Evolutionary conservation across 2,329 filamentous ascomycete genomes (phyloP).

Genomic region (Claviceps purpurea): DNA sequence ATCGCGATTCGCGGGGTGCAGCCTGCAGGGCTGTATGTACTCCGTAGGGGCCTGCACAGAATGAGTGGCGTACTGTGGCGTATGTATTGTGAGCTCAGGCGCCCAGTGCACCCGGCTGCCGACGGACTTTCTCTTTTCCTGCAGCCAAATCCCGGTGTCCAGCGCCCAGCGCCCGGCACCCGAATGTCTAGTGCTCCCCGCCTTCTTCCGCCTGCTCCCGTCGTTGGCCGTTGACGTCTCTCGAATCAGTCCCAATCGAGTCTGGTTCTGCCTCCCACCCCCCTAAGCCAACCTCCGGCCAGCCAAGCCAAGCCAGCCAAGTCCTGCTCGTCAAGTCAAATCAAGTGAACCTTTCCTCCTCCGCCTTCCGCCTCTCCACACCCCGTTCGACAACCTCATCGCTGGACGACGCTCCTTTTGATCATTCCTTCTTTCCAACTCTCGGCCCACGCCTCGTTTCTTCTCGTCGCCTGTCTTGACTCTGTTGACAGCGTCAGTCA

Average conservation of each 20-base stretch:
- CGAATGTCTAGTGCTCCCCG: not conserved
- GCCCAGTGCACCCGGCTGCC: not conserved
- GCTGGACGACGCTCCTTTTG: slow-evolving; percentile 13
- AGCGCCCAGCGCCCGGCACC: not conserved
- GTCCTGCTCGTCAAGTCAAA: no score
- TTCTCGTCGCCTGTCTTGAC: slow-evolving; percentile 3
- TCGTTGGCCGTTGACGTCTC: no score
- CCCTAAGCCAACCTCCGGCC: not conserved
- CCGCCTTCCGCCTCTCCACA: slow-evolving; percentile 22
- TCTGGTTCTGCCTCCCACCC: not conserved
- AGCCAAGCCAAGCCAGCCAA: not conserved
- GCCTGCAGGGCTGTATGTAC: no score
- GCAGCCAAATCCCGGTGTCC: not conserved
- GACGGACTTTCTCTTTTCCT: not conserved
- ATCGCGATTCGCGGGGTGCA: no score
- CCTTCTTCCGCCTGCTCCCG: not conserved
- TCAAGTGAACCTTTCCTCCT: slow-evolving; percentile 8
- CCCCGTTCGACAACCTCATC: slow-evolving; percentile 14
- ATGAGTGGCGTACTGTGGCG: not conserved
- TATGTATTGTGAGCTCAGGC: not conserved
- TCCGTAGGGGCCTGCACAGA: no score
- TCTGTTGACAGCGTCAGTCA: slow-evolving; percentile 12
- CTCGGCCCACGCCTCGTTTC: not conserved
- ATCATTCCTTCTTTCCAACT: slow-evolving; percentile 3
- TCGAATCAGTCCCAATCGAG: no score